phyloP scores from a whole-genome alignment of 1,139 yeast genomes.

The Candida glucosophila region DNA sequence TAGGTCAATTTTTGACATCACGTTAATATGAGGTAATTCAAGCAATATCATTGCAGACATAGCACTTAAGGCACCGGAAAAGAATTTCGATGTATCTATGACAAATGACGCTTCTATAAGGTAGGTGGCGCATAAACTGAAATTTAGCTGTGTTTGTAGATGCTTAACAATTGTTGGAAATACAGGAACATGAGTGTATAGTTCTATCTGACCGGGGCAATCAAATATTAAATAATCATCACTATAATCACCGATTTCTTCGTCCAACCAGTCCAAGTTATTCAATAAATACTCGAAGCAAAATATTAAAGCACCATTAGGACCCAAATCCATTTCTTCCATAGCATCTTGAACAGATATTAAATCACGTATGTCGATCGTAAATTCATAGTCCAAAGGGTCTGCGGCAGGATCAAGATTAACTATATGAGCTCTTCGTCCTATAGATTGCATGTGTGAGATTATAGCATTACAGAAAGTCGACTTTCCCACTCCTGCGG shows the following conservation, averaged over 20 bases:
- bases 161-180: constrained; percentile 83
- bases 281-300: constrained; percentile 85
- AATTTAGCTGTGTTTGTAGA: constrained; percentile 67
- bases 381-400: constrained; percentile 82
- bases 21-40: constrained; percentile 90
- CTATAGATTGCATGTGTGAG: constrained; percentile 80
- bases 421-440: constrained; percentile 90
- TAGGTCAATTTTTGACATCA: constrained; percentile 78
- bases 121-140: constrained; percentile 87
- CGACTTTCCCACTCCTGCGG: constrained; percentile 94
- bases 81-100: constrained; percentile 81
- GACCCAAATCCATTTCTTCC: constrained; percentile 92
- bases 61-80: constrained; percentile 91
- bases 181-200: constrained; percentile 91
- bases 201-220: constrained; percentile 97
- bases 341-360: constrained; percentile 92
- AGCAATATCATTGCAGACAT: constrained; percentile 96
- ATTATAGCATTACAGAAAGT: constrained; percentile 88
- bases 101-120: constrained; percentile 91
- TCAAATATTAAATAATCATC: constrained; percentile 93
- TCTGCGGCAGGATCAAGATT: constrained; percentile 98
- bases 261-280: constrained; percentile 94
- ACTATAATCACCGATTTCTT: constrained; percentile 85
- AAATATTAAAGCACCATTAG: constrained; percentile 89
- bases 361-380: constrained; percentile 86